Evolutionary conservation across 345 rosid species (phyloP), one percentile per base, ranked within the genome.

Genomic region (Tarenaya hassleriana): DNA sequence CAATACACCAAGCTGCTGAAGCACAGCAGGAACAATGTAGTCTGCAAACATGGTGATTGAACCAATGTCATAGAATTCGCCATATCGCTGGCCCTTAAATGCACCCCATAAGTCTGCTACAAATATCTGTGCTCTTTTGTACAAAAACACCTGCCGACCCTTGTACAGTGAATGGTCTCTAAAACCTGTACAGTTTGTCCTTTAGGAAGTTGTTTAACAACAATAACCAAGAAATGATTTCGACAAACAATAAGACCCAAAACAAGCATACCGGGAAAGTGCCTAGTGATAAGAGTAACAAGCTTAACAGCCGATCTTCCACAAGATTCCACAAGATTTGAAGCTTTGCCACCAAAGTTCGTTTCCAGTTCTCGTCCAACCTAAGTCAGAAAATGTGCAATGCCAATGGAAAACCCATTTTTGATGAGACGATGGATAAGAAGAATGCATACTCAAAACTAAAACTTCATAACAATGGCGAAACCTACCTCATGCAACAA

Each of bases 121-220:
- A 77, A 82, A 80, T 56, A 82, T 86, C 73, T 86, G 95, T 59
- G 90, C 95, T 62, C 87, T 74, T 72, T 86, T 82, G 32, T 86
- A 86, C 64, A 82, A 72, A 68, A 82, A 86, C 42, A 86, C 73
- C 60, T 82, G 95, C 71, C 49, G 80, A 37, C 90, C 90, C 69
- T 78, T 79, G 65, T 86, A 82, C 47, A 86, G 61, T 15, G 95
- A 76, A 62, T 82, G 95, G 51, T 86, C 95, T 31, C 79, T 71
- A 41, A 86, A 86, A 35, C 95, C 95, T 86, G 20, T 50, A 48
- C 41, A 27, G 15, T 13, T 12, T 6, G 16, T 31, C 21, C 33
- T 18, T 40, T 40, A 7, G 16, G 47, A 64, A 60, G 49, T 9
- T 45, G 35, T 16, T 60, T 34, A 34, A n/a, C n/a, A n/a, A n/a